These are phyloP conservation scores for Agapanthus africanus DNA, from an alignment of 106 monocot genomes.

Conservation along the genomic window DNA sequence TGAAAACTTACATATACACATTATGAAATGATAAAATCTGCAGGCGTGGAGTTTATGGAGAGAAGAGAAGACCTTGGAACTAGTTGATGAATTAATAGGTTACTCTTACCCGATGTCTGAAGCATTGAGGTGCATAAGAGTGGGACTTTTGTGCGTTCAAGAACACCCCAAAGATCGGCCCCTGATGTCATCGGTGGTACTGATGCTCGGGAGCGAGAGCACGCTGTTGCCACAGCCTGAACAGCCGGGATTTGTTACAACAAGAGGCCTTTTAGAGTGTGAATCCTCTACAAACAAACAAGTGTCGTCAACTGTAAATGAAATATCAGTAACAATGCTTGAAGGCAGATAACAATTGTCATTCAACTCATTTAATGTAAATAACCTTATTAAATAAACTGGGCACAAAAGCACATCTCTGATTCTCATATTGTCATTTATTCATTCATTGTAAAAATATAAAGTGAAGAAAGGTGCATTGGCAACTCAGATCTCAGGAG, in stretches of 20 bases:
- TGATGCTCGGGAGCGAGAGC: constrained; percentile 1
- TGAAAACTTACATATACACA: no score
- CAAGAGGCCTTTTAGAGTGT: neutral
- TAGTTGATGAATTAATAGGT: constrained; percentile 12
- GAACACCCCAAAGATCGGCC: constrained; percentile 8
- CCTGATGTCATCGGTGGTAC: neutral
- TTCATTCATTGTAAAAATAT: no score
- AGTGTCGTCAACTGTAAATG: constrained; percentile 17
- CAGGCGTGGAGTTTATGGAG: constrained; percentile 23
- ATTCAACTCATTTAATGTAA: neutral
- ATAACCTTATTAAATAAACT: neutral
- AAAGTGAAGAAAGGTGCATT: no score
- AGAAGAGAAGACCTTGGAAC: constrained; percentile 13
- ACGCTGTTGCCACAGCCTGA: constrained; percentile 13
- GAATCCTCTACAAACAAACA: neutral
- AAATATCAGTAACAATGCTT: constrained; percentile 18
- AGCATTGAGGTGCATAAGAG: constrained; percentile 26
- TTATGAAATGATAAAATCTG: no score
- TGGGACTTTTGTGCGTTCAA: constrained; percentile 17
- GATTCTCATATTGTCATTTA: no score
- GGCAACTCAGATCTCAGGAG: no score
- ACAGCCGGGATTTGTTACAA: constrained; percentile 22
- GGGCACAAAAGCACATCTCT: no score
- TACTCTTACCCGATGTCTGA: neutral
- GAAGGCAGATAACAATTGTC: constrained; percentile 19